Conservation (phyloP, 2,329 filamentous ascomycete species). For the Amphichorda felina region DNA sequence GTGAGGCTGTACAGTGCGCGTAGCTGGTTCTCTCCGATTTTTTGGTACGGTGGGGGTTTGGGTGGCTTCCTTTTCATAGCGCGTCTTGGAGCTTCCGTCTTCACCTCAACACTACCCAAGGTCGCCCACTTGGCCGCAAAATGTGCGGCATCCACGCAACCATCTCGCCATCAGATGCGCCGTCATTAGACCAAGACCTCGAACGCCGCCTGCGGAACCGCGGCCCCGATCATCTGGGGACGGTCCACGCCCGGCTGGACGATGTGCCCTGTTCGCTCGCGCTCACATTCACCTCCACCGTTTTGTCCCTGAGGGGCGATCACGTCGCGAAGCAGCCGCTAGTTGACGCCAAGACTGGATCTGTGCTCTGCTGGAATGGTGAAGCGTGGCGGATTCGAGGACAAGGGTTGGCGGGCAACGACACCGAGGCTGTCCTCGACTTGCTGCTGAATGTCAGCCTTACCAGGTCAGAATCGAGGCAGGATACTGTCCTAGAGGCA, state of each 20-base stretch:
- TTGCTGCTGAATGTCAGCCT: conserved; percentile 36
- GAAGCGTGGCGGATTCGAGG: conserved; percentile 75
- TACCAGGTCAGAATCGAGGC: conserved; percentile 7
- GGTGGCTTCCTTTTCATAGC: too few species aligned
- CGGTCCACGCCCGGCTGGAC: conserved; percentile 18
- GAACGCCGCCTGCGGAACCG: conserved; percentile 36
- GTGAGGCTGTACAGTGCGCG: too few species aligned
- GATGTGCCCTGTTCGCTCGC: conserved; percentile 16
- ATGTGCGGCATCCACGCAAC: conserved; percentile 53
- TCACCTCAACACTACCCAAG: background rate
- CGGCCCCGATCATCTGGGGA: conserved; percentile 47
- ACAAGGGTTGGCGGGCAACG: conserved; percentile 48
- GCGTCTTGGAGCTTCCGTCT: background rate
- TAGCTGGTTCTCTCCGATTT: too few species aligned
- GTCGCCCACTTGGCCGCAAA: background rate
- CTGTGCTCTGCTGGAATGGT: conserved; percentile 89
- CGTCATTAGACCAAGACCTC: conserved; percentile 19
- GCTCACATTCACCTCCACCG: conserved; percentile 66
- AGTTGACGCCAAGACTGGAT: conserved; percentile 39
- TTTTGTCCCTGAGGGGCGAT: conserved; percentile 78
- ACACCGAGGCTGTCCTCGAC: conserved; percentile 59
- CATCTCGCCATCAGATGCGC: conserved; percentile 21
- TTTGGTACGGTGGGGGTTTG: too few species aligned
- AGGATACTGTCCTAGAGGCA: conserved; percentile 31
- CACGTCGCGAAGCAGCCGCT: conserved; percentile 65